Evolutionary conservation across 1,284 basidiomycete genomes (phyloP).

Genomic region (Irpex rosettiformis): DNA sequence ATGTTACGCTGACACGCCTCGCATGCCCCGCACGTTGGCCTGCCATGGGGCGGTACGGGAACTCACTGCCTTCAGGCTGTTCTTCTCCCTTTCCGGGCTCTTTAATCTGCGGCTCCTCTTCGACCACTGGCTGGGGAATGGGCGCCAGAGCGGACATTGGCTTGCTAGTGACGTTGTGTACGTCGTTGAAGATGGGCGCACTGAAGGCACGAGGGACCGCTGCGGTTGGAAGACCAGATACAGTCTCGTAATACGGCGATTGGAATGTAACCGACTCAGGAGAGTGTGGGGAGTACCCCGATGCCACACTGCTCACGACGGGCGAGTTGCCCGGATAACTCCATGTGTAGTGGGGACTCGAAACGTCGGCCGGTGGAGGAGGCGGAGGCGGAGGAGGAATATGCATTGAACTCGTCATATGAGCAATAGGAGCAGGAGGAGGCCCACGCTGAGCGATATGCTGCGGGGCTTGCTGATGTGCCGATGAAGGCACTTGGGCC

Average conservation of each 20-base stretch:
- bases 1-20: conserved; percentile 26
- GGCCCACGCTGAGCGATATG: neutral
- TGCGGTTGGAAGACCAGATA: conserved; percentile 6
- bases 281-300: conserved; percentile 17
- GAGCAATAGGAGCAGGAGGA: neutral
- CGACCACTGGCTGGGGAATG: neutral
- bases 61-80: conserved; percentile 12
- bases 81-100: conserved; percentile 11
- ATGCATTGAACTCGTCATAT: neutral
- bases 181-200: conserved; percentile 8
- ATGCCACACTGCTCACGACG: conserved; percentile 8
- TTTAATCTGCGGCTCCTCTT: conserved; percentile 3
- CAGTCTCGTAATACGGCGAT: conserved; percentile 16
- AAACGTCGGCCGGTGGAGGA: neutral
- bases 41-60: conserved; percentile 25
- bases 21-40: conserved; percentile 24
- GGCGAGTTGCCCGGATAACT: conserved; percentile 12
- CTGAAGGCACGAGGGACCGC: conserved; percentile 11
- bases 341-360: conserved; percentile 15
- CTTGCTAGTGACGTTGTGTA: conserved; percentile 9
- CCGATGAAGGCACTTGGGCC: conserved; percentile 7
- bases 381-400: conserved; percentile 1
- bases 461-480: neutral
- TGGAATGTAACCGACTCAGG: conserved; percentile 14
- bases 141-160: conserved; percentile 5